Percentiles rank a stretch among this genome's conserved stretches.
Conservation (phyloP, 495 filamentous ascomycete genomes). For the Usnea hakonensis region DNA sequence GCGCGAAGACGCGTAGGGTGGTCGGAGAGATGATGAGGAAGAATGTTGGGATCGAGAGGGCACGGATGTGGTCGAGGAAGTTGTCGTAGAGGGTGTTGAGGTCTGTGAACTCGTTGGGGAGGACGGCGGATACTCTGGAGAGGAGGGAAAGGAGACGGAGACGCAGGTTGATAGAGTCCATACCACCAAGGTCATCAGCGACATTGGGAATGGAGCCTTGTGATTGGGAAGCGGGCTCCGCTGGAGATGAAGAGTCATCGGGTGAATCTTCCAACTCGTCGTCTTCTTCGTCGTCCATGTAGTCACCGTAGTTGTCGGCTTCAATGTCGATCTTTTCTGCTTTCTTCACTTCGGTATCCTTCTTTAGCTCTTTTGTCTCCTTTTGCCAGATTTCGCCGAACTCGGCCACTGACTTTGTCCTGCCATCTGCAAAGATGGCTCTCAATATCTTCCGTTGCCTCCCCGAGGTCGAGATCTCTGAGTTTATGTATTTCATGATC, state of each 20-base stretch:
- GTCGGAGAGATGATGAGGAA: slow-evolving; percentile 56
- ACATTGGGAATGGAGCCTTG: slow-evolving; percentile 21
- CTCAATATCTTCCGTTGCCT: slow-evolving; percentile 48
- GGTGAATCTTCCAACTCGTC: slow-evolving; percentile 25
- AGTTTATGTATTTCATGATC: slow-evolving; percentile 46
- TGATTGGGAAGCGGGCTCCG: neutral
- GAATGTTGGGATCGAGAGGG: slow-evolving; percentile 63
- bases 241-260: slow-evolving; percentile 3
- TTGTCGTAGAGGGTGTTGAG: slow-evolving; percentile 57
- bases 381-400: slow-evolving; percentile 55
- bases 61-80: slow-evolving; percentile 56
- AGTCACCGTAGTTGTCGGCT: slow-evolving; percentile 50
- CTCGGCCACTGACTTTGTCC: slow-evolving; percentile 37
- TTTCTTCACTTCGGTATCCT: slow-evolving; percentile 33
- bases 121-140: slow-evolving; percentile 38
- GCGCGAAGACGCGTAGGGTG: slow-evolving; percentile 40
- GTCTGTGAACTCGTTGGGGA: slow-evolving; percentile 40
- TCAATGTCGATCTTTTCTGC: slow-evolving; percentile 49
- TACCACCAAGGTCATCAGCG: slow-evolving; percentile 40
- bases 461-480: slow-evolving; percentile 31
- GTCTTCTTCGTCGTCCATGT: slow-evolving; percentile 41
- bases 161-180: slow-evolving; percentile 53
- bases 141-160: slow-evolving; percentile 54
- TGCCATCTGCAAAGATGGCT: slow-evolving; percentile 58
- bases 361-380: slow-evolving; percentile 44